These are phyloP conservation scores for Debaryomycetaceae sp. DNA, from an alignment of 1,139 yeast genomes.

Conservation along the genomic window DNA sequence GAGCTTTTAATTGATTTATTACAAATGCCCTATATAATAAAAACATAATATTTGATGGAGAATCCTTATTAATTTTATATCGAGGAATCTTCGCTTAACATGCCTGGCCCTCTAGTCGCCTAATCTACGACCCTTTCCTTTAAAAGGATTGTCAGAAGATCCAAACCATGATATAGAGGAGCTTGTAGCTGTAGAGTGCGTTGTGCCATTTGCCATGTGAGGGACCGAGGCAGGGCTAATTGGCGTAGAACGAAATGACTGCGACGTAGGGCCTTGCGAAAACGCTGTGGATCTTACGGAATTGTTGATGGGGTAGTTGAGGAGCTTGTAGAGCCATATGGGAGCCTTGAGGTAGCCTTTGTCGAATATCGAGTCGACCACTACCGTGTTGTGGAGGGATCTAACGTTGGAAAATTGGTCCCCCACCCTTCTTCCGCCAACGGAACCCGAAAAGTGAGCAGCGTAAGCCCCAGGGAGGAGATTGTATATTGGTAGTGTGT, in stretches of 20 bases:
- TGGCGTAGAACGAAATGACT: neutral
- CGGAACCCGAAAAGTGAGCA: slow-evolving; percentile 10
- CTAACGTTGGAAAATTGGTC: slow-evolving; percentile 7
- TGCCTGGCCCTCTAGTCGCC: slow-evolving; percentile 18
- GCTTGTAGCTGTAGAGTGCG: slow-evolving; percentile 2
- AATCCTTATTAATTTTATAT: neutral
- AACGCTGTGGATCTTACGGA: slow-evolving; percentile 33
- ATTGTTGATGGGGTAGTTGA: slow-evolving; percentile 29
- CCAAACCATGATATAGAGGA: slow-evolving; percentile 17
- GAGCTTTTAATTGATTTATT: neutral
- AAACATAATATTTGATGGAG: neutral
- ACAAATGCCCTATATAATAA: neutral
- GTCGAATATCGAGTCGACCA: slow-evolving; percentile 38
- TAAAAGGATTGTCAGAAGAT: slow-evolving; percentile 15
- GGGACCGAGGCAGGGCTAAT: neutral
- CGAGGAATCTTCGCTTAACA: neutral
- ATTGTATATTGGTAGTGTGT: slow-evolving; percentile 45
- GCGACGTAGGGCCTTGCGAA: slow-evolving; percentile 6
- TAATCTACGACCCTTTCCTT: slow-evolving; percentile 36
- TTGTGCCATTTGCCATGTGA: neutral
- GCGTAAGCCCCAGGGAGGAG: slow-evolving; percentile 45
- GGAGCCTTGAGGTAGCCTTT: slow-evolving; percentile 47
- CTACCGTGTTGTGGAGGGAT: slow-evolving; percentile 15
- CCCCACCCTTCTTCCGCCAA: slow-evolving; percentile 33
- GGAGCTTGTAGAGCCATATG: slow-evolving; percentile 27